A percentile compares a stretch with the other conserved stretches of the same genome.
These are phyloP conservation scores for Halophytophthora batemanensis DNA, from an alignment of 352 stramenopile species.

Conservation along the genomic window DNA sequence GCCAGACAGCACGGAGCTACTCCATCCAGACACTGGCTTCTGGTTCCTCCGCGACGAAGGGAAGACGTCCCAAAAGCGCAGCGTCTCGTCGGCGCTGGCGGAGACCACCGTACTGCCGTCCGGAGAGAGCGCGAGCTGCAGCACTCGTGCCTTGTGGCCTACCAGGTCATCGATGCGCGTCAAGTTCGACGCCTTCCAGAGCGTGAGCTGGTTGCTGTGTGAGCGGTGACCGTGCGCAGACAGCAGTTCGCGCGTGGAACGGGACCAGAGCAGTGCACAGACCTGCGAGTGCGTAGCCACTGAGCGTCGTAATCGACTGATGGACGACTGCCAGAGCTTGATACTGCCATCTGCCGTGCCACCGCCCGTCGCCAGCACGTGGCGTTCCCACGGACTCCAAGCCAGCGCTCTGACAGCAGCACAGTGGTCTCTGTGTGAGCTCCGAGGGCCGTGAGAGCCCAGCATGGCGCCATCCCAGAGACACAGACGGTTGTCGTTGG, in stretches of 20 bases:
- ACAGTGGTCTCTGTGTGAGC: conserved; percentile 85
- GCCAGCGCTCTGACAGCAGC: conserved; percentile 96
- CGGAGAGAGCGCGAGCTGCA: conserved; percentile 92
- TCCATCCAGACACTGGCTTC: background rate
- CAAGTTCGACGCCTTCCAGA: conserved; percentile 97
- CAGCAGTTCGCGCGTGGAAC: conserved; percentile 86
- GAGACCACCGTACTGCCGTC: conserved; percentile 92
- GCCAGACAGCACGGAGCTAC: background rate
- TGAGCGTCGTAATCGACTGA: conserved; percentile 85
- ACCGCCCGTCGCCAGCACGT: conserved; percentile 92
- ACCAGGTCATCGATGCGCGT: conserved; percentile 91
- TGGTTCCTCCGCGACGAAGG: conserved; percentile 11
- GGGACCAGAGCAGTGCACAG: conserved; percentile 90
- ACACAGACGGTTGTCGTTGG: conserved; percentile 95
- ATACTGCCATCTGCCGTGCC: conserved; percentile 95
- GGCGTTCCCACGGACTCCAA: conserved; percentile 95
- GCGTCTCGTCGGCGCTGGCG: conserved; percentile 94
- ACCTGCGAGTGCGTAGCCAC: conserved; percentile 96
- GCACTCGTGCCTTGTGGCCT: conserved; percentile 90
- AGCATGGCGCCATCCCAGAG: conserved; percentile 83
- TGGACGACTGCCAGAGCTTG: conserved; percentile 95
- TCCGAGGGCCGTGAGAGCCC: conserved; percentile 23
- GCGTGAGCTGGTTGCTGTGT: conserved; percentile 88
- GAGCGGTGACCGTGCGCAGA: conserved; percentile 93
- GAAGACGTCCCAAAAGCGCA: conserved; percentile 97